A percentile compares a stretch with the other conserved stretches of the same genome.
phyloP scores from a whole-genome alignment of 2,329 filamentous ascomycete species.

The Xylaria sp. region DNA sequence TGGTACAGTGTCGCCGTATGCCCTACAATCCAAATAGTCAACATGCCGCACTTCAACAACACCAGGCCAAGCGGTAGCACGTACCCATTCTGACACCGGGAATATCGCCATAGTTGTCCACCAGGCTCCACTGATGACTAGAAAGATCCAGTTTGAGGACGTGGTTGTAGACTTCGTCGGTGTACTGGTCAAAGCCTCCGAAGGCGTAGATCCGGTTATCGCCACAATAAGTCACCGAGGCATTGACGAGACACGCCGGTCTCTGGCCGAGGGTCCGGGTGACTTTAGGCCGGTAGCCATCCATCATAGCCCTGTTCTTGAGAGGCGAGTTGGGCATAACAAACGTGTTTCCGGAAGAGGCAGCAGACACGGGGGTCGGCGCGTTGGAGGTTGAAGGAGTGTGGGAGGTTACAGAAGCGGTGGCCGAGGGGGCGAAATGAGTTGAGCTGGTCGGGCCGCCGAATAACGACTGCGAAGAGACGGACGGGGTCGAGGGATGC shows the following conservation, averaged over 20 bases:
- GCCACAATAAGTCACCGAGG: conserved; percentile 97
- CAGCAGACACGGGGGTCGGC: conserved; percentile 60
- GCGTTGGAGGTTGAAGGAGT: conserved; percentile 52
- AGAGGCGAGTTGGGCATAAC: conserved; percentile 89
- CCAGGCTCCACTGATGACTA: conserved; percentile 91
- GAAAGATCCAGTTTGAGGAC: conserved; percentile 88
- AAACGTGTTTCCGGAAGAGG: conserved; percentile 80
- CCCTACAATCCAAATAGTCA: conserved; percentile 61
- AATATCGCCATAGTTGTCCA: conserved; percentile 99
- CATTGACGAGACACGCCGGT: conserved; percentile 95
- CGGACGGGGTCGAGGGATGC: conserved; percentile 45
- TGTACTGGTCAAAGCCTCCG: conserved; percentile 98
- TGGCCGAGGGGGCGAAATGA: conserved; percentile 43
- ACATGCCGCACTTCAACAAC: conserved; percentile 2
- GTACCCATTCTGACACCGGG: conserved; percentile 96
- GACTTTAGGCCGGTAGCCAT: conserved; percentile 86
- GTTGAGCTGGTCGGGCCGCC: conserved; percentile 45
- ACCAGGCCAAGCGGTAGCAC: conserved; percentile 40
- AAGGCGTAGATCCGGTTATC: conserved; percentile 99
- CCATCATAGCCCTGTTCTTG: conserved; percentile 71
- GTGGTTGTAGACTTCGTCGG: conserved; percentile 99
- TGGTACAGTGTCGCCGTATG: conserved; percentile 96
- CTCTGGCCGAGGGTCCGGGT: conserved; percentile 81
- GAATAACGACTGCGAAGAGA: conserved; percentile 47
- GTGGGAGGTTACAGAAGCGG: conserved; percentile 44